A percentile compares a stretch with the other conserved stretches of the same genome.
Evolutionary conservation across 2,329 filamentous ascomycete genomes (phyloP).

Genomic region (Colletotrichum chlorophyti): DNA sequence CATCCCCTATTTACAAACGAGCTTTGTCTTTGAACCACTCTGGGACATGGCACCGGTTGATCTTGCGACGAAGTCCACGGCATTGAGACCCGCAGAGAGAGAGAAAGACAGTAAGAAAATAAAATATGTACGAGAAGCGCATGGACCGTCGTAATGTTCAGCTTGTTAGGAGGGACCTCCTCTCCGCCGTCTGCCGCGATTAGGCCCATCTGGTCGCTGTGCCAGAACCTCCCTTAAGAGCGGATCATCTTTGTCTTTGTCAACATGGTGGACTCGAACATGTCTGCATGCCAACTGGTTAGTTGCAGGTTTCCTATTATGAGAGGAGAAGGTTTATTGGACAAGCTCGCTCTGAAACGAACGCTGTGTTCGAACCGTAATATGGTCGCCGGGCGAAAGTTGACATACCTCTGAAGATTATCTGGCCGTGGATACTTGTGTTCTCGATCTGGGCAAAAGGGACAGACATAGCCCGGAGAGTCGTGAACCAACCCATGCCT

Average conservation of each 20-base stretch:
- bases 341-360: too few relatives aligned
- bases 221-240: conserved; percentile 82
- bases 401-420: conserved; percentile 84
- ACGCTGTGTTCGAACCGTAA: too few relatives aligned
- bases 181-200: conserved; percentile 78
- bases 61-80: too few relatives aligned
- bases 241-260: conserved; percentile 89
- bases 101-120: neutral
- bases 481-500: conserved; percentile 87
- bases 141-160: neutral
- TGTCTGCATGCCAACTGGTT: conserved; percentile 66
- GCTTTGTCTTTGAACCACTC: neutral
- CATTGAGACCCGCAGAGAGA: too few relatives aligned
- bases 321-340: too few relatives aligned
- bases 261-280: conserved; percentile 88
- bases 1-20: conserved; percentile 21
- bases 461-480: conserved; percentile 93
- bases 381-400: too few relatives aligned
- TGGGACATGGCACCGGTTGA: too few relatives aligned
- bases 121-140: conserved; percentile 19
- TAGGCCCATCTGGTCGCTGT: conserved; percentile 84
- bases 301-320: neutral
- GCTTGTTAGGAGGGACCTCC: conserved; percentile 43
- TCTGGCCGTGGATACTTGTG: conserved; percentile 95
- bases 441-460: conserved; percentile 92